Conservation (phyloP, 495 filamentous ascomycete genomes). For the Sphaerosporella brunnea region DNA sequence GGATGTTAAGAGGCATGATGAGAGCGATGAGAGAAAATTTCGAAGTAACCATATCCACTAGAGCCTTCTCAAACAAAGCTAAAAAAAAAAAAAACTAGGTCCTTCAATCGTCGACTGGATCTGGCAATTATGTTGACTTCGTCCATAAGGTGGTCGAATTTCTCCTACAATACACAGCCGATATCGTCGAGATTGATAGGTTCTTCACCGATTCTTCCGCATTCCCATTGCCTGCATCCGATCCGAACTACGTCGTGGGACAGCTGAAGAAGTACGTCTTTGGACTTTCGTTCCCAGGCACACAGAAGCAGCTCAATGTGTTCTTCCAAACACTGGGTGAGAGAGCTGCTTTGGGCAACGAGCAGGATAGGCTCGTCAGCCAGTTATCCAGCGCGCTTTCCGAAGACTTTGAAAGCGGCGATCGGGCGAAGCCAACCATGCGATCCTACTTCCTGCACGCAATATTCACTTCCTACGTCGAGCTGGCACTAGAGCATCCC, state of each 20-base stretch:
- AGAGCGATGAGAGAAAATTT: constrained; percentile 51
- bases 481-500: constrained; percentile 31
- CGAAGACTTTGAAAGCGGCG: constrained; percentile 33
- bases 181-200: constrained; percentile 42
- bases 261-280: constrained; percentile 46
- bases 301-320: constrained; percentile 38
- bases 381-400: constrained; percentile 41
- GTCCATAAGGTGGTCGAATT: constrained; percentile 46
- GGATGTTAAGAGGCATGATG: constrained; percentile 42
- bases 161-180: constrained; percentile 46
- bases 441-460: constrained; percentile 39
- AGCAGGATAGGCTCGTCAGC: constrained; percentile 40
- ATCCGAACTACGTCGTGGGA: constrained; percentile 53
- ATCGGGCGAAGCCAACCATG: constrained; percentile 32
- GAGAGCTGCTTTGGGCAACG: constrained; percentile 41
- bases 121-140: constrained; percentile 28
- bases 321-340: constrained; percentile 51
- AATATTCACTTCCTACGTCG: constrained; percentile 50
- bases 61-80: too few relatives aligned
- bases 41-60: constrained; percentile 32
- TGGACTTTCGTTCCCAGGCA: constrained; percentile 35
- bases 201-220: constrained; percentile 51
- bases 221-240: constrained; percentile 47
- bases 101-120: constrained; percentile 10
- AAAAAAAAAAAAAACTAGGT: constrained; percentile 11